phyloP scores from a whole-genome alignment of 768 basidiomycete species.

The Lanmaoa pseudosensibilis region DNA sequence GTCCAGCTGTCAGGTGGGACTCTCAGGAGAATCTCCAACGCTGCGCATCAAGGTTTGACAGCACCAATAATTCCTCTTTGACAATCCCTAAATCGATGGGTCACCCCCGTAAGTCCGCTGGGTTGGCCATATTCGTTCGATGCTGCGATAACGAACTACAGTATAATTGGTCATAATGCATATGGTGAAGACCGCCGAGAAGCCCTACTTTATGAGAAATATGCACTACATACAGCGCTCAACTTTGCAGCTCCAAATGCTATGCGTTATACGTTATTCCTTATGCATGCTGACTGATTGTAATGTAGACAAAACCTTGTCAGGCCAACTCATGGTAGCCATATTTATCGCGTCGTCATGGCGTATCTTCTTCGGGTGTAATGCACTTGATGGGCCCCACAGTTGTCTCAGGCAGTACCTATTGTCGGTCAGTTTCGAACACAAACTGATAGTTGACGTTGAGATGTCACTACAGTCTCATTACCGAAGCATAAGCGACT shows the following conservation, averaged over 20 bases:
- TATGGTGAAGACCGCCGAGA: neutral
- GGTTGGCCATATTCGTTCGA: conserved; percentile 7
- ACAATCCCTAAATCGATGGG: conserved; percentile 17
- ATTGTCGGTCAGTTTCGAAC: neutral
- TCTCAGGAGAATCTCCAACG: conserved; percentile 4
- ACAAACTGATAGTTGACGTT: neutral
- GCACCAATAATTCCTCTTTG: conserved; percentile 22
- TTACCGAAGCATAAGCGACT: neutral
- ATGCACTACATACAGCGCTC: no score
- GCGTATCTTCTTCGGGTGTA: conserved; percentile 1
- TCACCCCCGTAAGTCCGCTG: conserved; percentile 24
- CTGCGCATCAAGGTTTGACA: conserved; percentile 31
- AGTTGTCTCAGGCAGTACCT: neutral
- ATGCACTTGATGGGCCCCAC: neutral
- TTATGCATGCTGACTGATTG: neutral
- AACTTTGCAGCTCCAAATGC: neutral
- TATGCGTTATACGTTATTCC: neutral
- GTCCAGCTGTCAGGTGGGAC: conserved; percentile 23
- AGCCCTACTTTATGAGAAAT: neutral
- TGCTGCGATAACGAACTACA: conserved; percentile 14
- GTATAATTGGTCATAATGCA: neutral
- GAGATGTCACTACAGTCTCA: neutral
- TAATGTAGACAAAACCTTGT: neutral
- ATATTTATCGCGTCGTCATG: conserved; percentile 22
- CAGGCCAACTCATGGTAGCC: neutral